A percentile compares a stretch with the other conserved stretches of the same genome.
Conservation (phyloP, 2,329 filamentous ascomycete genomes). For the Aspergillus ibericus region DNA sequence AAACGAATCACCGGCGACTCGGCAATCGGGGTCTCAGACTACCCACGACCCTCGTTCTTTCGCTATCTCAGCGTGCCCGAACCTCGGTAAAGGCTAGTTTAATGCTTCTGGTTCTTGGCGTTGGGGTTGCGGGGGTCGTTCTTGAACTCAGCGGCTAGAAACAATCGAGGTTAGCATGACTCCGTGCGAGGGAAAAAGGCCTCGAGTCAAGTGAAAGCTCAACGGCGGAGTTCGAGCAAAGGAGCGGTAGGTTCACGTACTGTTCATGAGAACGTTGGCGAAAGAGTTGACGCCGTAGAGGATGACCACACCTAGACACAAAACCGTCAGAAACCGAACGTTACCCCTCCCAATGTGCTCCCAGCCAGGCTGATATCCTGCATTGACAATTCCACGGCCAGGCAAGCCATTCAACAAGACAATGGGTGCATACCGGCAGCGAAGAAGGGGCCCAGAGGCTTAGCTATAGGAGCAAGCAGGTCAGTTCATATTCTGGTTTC, state of each 20-base stretch:
- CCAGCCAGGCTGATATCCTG: background rate
- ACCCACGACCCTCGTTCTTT: constrained; percentile 20
- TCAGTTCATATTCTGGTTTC: constrained; percentile 29
- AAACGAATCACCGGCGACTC: constrained; percentile 25
- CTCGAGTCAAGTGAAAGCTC: background rate
- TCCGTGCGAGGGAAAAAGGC: background rate
- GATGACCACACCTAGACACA: constrained; percentile 70
- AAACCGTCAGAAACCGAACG: constrained; percentile 26
- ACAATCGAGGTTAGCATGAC: constrained; percentile 21
- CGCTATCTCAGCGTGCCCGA: constrained; percentile 21
- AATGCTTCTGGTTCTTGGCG: constrained; percentile 40
- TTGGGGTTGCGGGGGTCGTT: constrained; percentile 85
- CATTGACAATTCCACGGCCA: background rate
- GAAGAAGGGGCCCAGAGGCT: constrained; percentile 92
- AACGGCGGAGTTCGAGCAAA: background rate
- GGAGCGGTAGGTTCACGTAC: constrained; percentile 56
- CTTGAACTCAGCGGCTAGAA: constrained; percentile 85
- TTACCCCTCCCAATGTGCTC: background rate
- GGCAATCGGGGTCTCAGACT: constrained; percentile 20
- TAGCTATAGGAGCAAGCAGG: constrained; percentile 58
- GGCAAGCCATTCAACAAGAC: background rate
- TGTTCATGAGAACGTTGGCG: constrained; percentile 72
- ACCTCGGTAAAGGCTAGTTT: constrained; percentile 22
- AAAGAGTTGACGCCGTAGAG: constrained; percentile 88
- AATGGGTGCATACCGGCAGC: constrained; percentile 72